Conservation (phyloP, 2,329 filamentous ascomycete species). For the Cercospora brassicicola region DNA sequence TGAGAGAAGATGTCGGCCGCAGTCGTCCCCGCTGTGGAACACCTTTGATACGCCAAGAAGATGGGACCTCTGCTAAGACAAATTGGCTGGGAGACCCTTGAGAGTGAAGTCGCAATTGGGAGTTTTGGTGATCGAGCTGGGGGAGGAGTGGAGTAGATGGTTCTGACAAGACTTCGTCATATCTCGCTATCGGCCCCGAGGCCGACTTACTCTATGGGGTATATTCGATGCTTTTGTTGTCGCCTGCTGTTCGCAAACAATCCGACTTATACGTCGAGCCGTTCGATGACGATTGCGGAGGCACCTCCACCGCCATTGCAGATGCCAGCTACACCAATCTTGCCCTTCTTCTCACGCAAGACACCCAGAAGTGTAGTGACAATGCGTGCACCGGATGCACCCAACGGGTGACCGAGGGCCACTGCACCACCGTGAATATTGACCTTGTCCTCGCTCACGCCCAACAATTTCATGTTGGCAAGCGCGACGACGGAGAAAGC, state of each 20-base stretch:
- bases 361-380: slow-evolving; percentile 87
- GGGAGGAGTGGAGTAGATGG: background rate
- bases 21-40: background rate
- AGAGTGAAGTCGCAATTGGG: background rate
- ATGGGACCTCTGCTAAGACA: background rate
- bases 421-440: slow-evolving; percentile 95
- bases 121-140: background rate
- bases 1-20: background rate
- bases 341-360: slow-evolving; percentile 83
- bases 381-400: slow-evolving; percentile 90
- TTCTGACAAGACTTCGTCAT: background rate
- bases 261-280: slow-evolving; percentile 20
- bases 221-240: background rate
- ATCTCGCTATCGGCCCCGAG: background rate
- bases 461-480: slow-evolving; percentile 91
- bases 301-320: slow-evolving; percentile 98
- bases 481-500: slow-evolving; percentile 96
- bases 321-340: slow-evolving; percentile 91
- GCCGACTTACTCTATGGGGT: background rate
- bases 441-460: slow-evolving; percentile 77
- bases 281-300: slow-evolving; percentile 87
- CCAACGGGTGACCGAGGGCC: slow-evolving; percentile 91
- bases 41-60: background rate
- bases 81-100: background rate
- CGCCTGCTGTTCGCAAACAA: background rate